Base-by-base conservation (phyloP, 371 early-diverging fungal species). In the Cokeromyces recurvatus region DNA sequence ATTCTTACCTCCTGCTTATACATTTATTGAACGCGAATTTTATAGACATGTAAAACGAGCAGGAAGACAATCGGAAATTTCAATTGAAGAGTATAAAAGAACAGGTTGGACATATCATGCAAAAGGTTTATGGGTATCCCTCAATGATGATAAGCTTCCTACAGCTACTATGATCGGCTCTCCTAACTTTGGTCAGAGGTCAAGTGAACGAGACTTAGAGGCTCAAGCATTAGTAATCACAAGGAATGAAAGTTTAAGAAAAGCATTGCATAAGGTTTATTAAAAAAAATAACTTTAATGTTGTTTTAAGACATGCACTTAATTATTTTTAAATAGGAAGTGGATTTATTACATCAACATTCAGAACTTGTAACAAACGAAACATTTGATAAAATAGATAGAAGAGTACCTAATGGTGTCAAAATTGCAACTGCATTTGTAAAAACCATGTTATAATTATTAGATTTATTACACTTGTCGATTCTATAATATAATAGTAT, bases 101-200 rank as follows among this genome's bases (percentile, higher is more conserved):
- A 57, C 65, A 11, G 87, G 83, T n/a, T 95, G 95, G 94, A 93
- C 95, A 0, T 95, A 81, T 59, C 95, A 95, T 57, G 91, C 89
- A 4, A 95, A 95, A 73, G 83, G 84, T 8, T 48, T 85, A 7
- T 86, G 82, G 83, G 68, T 72, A 12, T 74, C 60, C 37, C 40
- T 75, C 25, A 55, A 64, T 21, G 40, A 60, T 16, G 53, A 71
- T 34, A 43, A 36, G 5, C 41, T 59, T 37, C 89, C 89, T 21
- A 63, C 62, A 17, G 34, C 89, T 53, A 90, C 94, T 1, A 81
- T 87, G 60, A 84, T 96, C 47, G 97, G 97, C 4, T 94, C 95
- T 1, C 86, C 92, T 11, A 97, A 97, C 65, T 94, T 88, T 71
- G 92, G 93, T 0, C 82, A 89, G 53, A 79, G 96, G 29, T 95